Percentiles rank a stretch among this genome's conserved stretches.
phyloP scores from a whole-genome alignment of 495 filamentous ascomycete species.

The Aspergillus conjunctus region DNA sequence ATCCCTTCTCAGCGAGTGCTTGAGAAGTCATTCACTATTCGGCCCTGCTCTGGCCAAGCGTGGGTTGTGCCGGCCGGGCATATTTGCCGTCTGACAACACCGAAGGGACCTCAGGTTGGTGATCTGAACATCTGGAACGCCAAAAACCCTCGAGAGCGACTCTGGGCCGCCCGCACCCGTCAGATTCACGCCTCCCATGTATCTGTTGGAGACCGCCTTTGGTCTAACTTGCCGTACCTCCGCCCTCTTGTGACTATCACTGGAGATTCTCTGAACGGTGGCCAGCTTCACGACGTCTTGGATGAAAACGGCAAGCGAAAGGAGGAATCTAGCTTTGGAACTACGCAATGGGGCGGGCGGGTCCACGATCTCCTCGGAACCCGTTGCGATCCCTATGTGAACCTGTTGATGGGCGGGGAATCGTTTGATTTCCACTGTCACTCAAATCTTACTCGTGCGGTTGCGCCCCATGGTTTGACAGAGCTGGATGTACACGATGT shows the following conservation, averaged over 20 bases:
- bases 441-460: constrained; percentile 74
- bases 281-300: constrained; percentile 54
- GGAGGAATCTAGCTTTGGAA: constrained; percentile 40
- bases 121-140: constrained; percentile 82
- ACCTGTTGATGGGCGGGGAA: constrained; percentile 66
- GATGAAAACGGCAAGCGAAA: constrained; percentile 40
- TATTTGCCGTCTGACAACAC: constrained; percentile 71
- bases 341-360: constrained; percentile 52
- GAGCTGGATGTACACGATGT: constrained; percentile 81
- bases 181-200: constrained; percentile 78
- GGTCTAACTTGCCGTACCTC: constrained; percentile 76
- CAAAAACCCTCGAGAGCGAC: constrained; percentile 72
- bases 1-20: constrained; percentile 34
- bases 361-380: constrained; percentile 78
- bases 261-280: constrained; percentile 63
- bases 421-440: constrained; percentile 80
- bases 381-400: constrained; percentile 75
- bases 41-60: constrained; percentile 59
- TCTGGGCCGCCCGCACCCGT: constrained; percentile 78
- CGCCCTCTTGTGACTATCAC: constrained; percentile 73
- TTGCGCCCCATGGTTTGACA: constrained; percentile 64
- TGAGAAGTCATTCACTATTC: constrained; percentile 43
- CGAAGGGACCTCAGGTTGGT: constrained; percentile 74
- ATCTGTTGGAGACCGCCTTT: constrained; percentile 67
- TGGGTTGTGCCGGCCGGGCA: constrained; percentile 64